Evolutionary conservation across 1,284 basidiomycete genomes (phyloP), one percentile per base, ranked within the genome.

Genomic region (Ceratobasidium sp.): DNA sequence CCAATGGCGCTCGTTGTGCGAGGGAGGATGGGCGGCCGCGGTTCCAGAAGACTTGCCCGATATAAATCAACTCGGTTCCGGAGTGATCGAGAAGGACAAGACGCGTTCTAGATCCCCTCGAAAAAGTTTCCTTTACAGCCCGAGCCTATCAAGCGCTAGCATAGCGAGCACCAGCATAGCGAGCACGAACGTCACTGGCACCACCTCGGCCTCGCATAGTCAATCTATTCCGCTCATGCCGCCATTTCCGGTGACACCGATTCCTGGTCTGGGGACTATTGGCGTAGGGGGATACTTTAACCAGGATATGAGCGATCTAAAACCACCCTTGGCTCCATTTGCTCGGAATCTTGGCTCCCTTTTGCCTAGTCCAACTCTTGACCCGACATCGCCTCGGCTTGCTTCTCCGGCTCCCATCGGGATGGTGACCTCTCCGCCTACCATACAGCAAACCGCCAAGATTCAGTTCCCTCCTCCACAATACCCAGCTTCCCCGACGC

Each of bases 1-100:
- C 6, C 89, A 93, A 86, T 93, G 90, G 90, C 87, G 90, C 61
- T 86, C 90, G 2, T 84, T 92, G 7, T 94, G 93, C 80, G 93
- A 94, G 84, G 92, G 91, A 10, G 90, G 89, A 15, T 94, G 93
- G 92, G 85, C 85, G 6, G 90, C 90, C 0, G 82, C 87, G 3
- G 78, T 91, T 3, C 93, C 92, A 0, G 83, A 84, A 50, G 88
- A 88, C 81, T 82, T 93, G 3, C 88, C 88, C 0, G 86, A 89
- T 73, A 79, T 85, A 23, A 85, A 85, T 33, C 79, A 74, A 42
- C 71, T 61, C 28, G 71, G 71, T n/a, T 74, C 71, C 3, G 71
- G 71, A 3, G 71, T 74, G n/a, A 74, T 74, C 48, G 71, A 74
- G 6, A 64, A 56, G 44, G 7, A n/a, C 23, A 67, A 28, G 28